Evolutionary conservation across 1,139 yeast species (phyloP).

Genomic region (Lodderomyces parapsilosis): DNA sequence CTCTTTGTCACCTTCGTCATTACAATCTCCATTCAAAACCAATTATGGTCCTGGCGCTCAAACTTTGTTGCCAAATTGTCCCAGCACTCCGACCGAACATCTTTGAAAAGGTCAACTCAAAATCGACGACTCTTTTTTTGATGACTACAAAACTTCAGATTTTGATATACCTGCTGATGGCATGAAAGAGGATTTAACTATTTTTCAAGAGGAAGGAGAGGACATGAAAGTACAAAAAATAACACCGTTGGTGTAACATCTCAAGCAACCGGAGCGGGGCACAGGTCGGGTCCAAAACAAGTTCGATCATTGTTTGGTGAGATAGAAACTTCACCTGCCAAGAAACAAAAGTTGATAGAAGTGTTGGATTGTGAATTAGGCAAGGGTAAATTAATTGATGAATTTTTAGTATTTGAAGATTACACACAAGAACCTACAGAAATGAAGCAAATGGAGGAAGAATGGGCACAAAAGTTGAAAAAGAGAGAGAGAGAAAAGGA

Average conservation of each 20-base stretch:
- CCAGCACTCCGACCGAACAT: background rate
- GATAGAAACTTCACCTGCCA: constrained; percentile 10
- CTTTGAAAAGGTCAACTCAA: background rate
- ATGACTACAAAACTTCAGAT: background rate
- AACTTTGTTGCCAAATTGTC: background rate
- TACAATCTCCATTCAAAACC: background rate
- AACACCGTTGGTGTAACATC: no score
- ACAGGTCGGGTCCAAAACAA: background rate
- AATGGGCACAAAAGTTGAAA: constrained; percentile 4
- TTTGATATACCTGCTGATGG: background rate
- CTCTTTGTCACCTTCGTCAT: background rate
- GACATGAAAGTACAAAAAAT: background rate
- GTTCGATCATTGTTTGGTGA: background rate
- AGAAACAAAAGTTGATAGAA: constrained; percentile 19
- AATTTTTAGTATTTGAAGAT: background rate
- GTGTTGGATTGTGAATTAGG: constrained; percentile 21
- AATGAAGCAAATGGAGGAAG: constrained; percentile 3
- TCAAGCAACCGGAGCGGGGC: background rate
- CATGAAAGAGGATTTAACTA: background rate
- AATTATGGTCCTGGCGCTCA: background rate
- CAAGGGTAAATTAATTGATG: constrained; percentile 11
- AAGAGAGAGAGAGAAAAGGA: background rate
- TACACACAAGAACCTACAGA: background rate
- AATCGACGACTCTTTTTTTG: background rate
- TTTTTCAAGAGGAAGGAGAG: background rate